Conservation (phyloP, 2,329 filamentous ascomycete species). For the Aspergillus niger region DNA sequence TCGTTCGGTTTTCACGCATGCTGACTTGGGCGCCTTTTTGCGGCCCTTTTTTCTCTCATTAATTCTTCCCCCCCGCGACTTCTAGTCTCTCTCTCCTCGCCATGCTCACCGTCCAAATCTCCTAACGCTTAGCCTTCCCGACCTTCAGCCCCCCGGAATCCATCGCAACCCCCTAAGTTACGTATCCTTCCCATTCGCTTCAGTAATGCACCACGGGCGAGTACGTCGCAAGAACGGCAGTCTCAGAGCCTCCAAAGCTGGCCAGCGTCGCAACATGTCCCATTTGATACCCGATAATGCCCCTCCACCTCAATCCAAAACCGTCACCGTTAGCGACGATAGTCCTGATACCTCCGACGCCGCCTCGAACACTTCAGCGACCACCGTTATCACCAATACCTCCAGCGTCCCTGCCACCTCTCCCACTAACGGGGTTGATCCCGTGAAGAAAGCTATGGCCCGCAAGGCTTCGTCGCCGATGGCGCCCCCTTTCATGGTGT, state of each 20-base stretch:
- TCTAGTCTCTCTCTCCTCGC: neutral
- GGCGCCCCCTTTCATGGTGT: conserved; percentile 94
- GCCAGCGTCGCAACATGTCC: conserved; percentile 32
- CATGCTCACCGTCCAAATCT: neutral
- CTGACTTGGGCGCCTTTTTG: neutral
- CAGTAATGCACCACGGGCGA: conserved; percentile 24
- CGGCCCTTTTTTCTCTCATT: neutral
- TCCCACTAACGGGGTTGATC: conserved; percentile 4
- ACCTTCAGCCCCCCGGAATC: neutral
- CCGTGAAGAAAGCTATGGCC: conserved; percentile 21
- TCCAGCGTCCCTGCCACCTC: conserved; percentile 19
- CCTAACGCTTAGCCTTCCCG: conserved; percentile 1
- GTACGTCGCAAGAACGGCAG: conserved; percentile 36
- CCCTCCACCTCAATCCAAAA: conserved; percentile 22
- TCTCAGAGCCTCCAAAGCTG: conserved; percentile 26
- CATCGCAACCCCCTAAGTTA: conserved; percentile 12
- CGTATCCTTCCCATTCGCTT: conserved; percentile 15
- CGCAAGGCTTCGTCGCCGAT: conserved; percentile 58
- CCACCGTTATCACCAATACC: conserved; percentile 22
- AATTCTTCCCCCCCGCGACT: neutral
- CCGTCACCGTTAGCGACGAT: conserved; percentile 24
- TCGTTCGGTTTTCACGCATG: neutral
- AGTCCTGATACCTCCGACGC: conserved; percentile 34
- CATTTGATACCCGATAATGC: conserved; percentile 28
- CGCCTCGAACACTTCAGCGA: conserved; percentile 31